Base-by-base conservation (phyloP, 495 filamentous ascomycete genomes). In the Annulohypoxylon moriforme region DNA sequence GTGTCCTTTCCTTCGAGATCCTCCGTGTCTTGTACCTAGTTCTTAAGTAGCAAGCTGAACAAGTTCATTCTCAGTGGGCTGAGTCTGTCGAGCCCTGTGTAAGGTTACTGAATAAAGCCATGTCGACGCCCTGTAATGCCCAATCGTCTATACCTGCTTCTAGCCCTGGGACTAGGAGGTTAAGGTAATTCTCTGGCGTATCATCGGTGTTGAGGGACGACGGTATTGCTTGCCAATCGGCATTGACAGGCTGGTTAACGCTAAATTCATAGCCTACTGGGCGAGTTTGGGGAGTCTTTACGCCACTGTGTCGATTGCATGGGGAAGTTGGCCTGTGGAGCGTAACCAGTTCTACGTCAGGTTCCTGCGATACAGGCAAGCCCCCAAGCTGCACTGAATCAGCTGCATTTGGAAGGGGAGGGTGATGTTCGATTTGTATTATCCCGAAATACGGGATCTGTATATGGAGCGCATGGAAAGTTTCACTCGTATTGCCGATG, bases 51-150 rank as follows among this genome's bases (percentile, higher is more conserved):
- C n/a, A n/a, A n/a, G n/a, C n/a, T n/a, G n/a, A n/a, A n/a, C n/a
- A n/a, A n/a, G n/a, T n/a, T n/a, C n/a, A n/a, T n/a, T n/a, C n/a
- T n/a, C n/a, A n/a, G n/a, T 67, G 6, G 11, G 31, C 16, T 29
- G 57, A 38, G 9, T 69, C 59, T n/a, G 8, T 22, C 8, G 59
- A 58, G 29, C 50, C 52, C 22, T 58, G 50, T n/a, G 59, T 80
- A n/a, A 82, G 49, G 46, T 61, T 80, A 24, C 78, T 76, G 52
- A 83, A 83, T 58, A 83, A 79, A 25, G 79, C 77, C 73, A 77
- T 75, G 49, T 82, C 81, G 11, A 81, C 77, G 9, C 80, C 81
- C 55, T 81, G 81, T 53, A 83, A 77, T 0, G 76, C 74, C 79
- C 76, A 81, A 33, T 81, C 80, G 29, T 78, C 76, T 29, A 62